Base-by-base conservation (phyloP, 2,329 filamentous ascomycete species). In the Colletotrichum noveboracense region DNA sequence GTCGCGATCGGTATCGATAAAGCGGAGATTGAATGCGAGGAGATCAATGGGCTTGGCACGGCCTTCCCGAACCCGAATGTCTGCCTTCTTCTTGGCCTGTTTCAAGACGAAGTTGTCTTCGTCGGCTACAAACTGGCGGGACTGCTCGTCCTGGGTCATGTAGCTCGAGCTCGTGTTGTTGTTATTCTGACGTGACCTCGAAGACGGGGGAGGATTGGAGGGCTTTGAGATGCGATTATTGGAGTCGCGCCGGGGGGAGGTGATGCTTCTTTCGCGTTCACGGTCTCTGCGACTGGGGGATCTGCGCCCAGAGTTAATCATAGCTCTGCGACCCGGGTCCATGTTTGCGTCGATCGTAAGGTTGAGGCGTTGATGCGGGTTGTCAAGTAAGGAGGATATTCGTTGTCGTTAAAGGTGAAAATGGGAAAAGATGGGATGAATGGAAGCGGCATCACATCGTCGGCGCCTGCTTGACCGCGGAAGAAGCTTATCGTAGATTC, bases 41-140 rank as follows among this genome's bases (percentile, higher is more conserved):
- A 95, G 96, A 86, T 99, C 97, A 81, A 98, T 96, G 12, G 96
- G 94, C 82, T 95, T 96, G 71, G 96, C 96, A 79, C 97, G 92
- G 13, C 94, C 94, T 84, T 97, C 96, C 79, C 96, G 95, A 61
- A 98, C 96, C 55, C 97, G 94, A 79, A 99, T 97, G 78, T 96
- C 95, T 56, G 97, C 96, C 88, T 98, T 98, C 88, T 97, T 98
- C 89, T 98, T 99, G 62, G 96, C 94, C 86, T 99, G 97, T 85
- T 96, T 96, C 81, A 99, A 88, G 72, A 98, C 97, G 82, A 99
- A 99, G 78, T 94, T 93, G 87, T 99, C 97, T 84, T 99, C 97
- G 80, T 98, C 95, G 68, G 96, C 95, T 24, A 98, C 95, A 89
- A 97, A 99, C 81, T 94, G 91, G 30, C 93, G 89, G 78, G 93